phyloP scores from a whole-genome alignment of 139 green algal species.

The Zygnema cylindricum region DNA sequence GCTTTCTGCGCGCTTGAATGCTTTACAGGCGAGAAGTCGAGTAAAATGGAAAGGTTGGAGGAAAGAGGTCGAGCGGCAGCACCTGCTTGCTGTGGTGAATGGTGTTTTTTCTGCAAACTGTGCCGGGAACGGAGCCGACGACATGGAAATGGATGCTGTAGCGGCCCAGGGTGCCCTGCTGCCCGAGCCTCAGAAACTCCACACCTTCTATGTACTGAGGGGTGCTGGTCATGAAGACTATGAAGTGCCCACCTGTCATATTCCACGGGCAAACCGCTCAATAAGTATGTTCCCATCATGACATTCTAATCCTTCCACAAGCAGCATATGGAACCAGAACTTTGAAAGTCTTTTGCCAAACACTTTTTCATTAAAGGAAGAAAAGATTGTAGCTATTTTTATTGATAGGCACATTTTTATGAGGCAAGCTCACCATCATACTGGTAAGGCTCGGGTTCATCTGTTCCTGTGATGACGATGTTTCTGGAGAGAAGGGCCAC shows the following conservation, averaged over 20 bases:
- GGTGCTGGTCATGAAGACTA: neutral
- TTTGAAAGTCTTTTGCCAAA: no score
- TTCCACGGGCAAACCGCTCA: neutral
- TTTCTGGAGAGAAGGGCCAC: no score
- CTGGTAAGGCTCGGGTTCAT: neutral
- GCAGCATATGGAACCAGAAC: no score
- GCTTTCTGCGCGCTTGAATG: constrained; percentile 54
- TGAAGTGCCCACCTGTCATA: no score
- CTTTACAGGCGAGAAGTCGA: constrained; percentile 26
- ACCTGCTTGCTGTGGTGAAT: constrained; percentile 60
- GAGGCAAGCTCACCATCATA: constrained; percentile 17
- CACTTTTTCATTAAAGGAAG: constrained; percentile 1
- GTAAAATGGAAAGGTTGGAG: no score
- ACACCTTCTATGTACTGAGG: constrained; percentile 42
- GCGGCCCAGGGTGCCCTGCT: constrained; percentile 62
- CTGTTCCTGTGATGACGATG: no score
- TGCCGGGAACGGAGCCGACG: no score
- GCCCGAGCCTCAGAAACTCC: no score
- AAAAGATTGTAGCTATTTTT: neutral
- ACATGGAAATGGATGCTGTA: constrained; percentile 84
- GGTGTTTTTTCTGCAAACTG: no score
- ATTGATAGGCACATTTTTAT: neutral
- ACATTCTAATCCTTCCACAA: no score
- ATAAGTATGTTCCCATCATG: neutral
- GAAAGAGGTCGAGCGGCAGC: neutral